Evolutionary conservation across 306 rosid species (phyloP), one percentile per base, ranked within the genome.

Genomic region (Aeschynomene evenia): DNA sequence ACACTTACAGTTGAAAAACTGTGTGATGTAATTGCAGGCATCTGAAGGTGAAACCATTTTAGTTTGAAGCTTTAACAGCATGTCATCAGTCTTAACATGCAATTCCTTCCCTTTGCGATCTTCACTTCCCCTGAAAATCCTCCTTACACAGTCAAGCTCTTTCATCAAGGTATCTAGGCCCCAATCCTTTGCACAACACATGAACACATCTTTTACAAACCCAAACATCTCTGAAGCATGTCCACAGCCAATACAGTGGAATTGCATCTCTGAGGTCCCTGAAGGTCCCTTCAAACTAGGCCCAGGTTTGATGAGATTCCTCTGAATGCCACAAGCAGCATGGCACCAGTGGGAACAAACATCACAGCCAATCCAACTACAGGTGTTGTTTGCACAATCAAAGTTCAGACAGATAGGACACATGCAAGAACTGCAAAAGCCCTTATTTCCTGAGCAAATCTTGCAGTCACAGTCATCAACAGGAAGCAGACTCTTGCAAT

Each of bases 291-390:
- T 94, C 85, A 95, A 83, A 88, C 95, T 87, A 4, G 96, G 97
- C 28, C 96, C 97, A 0, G 99, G 99, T 52, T 76, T 86, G 71
- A 95, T 91, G 39, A 95, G 88, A 67, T 87, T 91, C 79, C 34
- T 87, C 77, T 87, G 92, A 79, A 87, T 79, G 73, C 95, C 96
- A 82, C 99, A 95, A 15, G 89, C 86, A 72, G 99, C 97, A 71
- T 95, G 99, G 80, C 99, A 91, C 99, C 99, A 95, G 71, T 95
- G 99, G 1, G 91, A 89, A 74, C 99, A 95, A 48, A 87, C 93
- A 77, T 95, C 99, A 67, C 99, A 95, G 4, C 99, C 99, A 66
- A 95, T 91, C 99, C 99, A 95, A 69, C 95, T 89, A 65, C 99
- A 95, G 50, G 99, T 95, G 55, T 91, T 91, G 67, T 2, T 95